A percentile compares a stretch with the other conserved stretches of the same genome.
phyloP scores from a whole-genome alignment of 768 basidiomycete genomes.

The Auricularia sp. region DNA sequence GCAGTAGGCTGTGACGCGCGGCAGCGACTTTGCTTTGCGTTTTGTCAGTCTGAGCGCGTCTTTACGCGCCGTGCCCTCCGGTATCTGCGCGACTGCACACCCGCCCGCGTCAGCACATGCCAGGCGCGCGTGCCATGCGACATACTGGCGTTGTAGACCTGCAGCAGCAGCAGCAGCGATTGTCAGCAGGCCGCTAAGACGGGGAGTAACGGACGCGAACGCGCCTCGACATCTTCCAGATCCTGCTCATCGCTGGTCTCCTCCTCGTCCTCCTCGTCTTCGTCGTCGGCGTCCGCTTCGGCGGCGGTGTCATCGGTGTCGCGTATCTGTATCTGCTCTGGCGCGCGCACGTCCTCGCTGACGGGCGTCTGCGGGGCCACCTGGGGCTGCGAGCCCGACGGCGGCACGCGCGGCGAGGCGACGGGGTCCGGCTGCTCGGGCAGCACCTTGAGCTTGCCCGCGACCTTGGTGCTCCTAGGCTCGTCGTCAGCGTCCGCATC shows the following conservation, averaged over 20 bases:
- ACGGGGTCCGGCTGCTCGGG: slow-evolving; percentile 68
- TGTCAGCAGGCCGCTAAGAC: background rate
- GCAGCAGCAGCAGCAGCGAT: background rate
- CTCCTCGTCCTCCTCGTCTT: slow-evolving; percentile 45
- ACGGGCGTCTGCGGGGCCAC: slow-evolving; percentile 21
- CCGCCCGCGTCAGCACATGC: background rate
- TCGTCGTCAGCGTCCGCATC: background rate
- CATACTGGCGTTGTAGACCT: slow-evolving; percentile 62
- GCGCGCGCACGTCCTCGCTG: slow-evolving; percentile 36
- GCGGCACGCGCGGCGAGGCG: slow-evolving; percentile 21
- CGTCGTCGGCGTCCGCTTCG: slow-evolving; percentile 60
- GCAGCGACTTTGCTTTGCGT: slow-evolving; percentile 86
- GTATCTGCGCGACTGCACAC: slow-evolving; percentile 77
- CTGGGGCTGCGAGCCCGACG: slow-evolving; percentile 10
- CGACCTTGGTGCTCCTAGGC: slow-evolving; percentile 61
- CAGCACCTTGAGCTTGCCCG: slow-evolving; percentile 79
- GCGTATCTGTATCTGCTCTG: slow-evolving; percentile 21
- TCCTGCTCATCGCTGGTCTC: slow-evolving; percentile 29
- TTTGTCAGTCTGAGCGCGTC: slow-evolving; percentile 87
- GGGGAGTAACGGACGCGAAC: slow-evolving; percentile 10
- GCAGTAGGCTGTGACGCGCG: slow-evolving; percentile 92
- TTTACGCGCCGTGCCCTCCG: slow-evolving; percentile 84
- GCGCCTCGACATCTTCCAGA: slow-evolving; percentile 45
- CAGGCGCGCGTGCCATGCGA: background rate
- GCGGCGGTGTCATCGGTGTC: slow-evolving; percentile 36